A percentile compares a stretch with the other conserved stretches of the same genome.
Conservation (phyloP, 345 rosid species). For the Odontarrhena argentea region DNA sequence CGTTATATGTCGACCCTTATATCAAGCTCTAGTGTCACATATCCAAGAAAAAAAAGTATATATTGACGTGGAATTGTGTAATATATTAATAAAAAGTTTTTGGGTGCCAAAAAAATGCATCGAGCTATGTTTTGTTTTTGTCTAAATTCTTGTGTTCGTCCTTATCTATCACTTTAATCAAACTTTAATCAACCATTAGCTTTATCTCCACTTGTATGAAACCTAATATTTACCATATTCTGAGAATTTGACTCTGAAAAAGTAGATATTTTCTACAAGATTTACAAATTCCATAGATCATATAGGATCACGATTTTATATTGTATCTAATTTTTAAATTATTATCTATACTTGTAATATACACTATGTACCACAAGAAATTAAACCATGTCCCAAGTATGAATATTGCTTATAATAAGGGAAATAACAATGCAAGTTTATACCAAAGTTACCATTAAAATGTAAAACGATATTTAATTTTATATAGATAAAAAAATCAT, state of each 20-base stretch:
- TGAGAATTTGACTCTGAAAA: neutral
- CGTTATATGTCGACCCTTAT: slow-evolving; percentile 16
- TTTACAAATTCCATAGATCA: too few species aligned
- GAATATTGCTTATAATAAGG: too few species aligned
- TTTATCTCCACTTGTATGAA: slow-evolving; percentile 13
- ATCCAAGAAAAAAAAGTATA: neutral
- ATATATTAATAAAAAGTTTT: slow-evolving; percentile 19
- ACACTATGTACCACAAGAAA: too few species aligned
- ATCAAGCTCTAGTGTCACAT: neutral
- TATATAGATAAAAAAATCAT: too few species aligned
- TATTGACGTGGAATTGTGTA: slow-evolving; percentile 23
- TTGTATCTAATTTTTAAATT: too few species aligned
- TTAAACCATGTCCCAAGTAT: too few species aligned
- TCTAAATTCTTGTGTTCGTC: slow-evolving; percentile 22
- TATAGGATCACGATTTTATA: too few species aligned
- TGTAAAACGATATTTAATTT: too few species aligned
- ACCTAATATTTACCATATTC: neutral
- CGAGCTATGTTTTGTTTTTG: slow-evolving; percentile 30
- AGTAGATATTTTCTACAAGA: neutral
- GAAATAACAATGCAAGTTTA: too few species aligned
- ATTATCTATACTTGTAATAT: too few species aligned
- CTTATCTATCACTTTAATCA: slow-evolving; percentile 20
- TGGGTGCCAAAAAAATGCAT: slow-evolving; percentile 28
- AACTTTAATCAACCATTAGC: slow-evolving; percentile 28
- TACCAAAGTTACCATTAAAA: too few species aligned